Evolutionary conservation across 495 filamentous ascomycete species (phyloP).

Genomic region (Rusavskia elegans): DNA sequence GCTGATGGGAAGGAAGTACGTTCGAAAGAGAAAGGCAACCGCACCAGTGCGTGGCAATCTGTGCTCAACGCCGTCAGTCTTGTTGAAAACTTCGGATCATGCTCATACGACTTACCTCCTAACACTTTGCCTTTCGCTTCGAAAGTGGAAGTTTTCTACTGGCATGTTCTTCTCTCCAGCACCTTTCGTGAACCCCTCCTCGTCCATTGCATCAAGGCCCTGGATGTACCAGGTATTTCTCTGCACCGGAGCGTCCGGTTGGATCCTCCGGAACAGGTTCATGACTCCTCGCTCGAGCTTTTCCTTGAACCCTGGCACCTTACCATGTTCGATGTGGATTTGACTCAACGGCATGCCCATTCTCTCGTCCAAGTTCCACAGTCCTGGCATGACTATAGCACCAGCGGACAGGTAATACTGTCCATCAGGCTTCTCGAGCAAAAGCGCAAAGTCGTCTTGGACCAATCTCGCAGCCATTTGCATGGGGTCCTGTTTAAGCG

Average conservation of each 20-base stretch:
- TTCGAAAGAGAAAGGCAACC: no score
- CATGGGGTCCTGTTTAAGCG: not conserved
- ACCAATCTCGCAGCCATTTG: conserved; percentile 38
- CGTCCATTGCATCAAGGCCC: conserved; percentile 63
- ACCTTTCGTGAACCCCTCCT: conserved; percentile 44
- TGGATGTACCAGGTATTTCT: conserved; percentile 24
- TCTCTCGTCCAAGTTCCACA: conserved; percentile 73
- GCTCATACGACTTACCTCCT: conserved; percentile 27
- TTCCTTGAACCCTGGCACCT: conserved; percentile 57
- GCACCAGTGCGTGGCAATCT: no score
- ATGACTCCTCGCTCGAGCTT: conserved; percentile 43
- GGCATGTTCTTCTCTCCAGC: conserved; percentile 59
- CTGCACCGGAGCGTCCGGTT: no score
- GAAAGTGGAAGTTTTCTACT: conserved; percentile 57
- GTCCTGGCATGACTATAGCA: conserved; percentile 58
- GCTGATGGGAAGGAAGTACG: no score
- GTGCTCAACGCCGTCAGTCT: no score
- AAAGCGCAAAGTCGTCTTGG: conserved; percentile 71
- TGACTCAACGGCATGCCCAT: conserved; percentile 62
- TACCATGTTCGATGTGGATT: conserved; percentile 56
- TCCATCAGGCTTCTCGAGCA: conserved; percentile 60
- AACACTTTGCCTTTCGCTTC: conserved; percentile 62
- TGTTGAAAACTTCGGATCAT: no score
- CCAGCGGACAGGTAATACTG: conserved; percentile 73
- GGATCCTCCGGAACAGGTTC: no score